Conservation (phyloP, 495 filamentous ascomycete genomes). For the Coniosporium apollinis region DNA sequence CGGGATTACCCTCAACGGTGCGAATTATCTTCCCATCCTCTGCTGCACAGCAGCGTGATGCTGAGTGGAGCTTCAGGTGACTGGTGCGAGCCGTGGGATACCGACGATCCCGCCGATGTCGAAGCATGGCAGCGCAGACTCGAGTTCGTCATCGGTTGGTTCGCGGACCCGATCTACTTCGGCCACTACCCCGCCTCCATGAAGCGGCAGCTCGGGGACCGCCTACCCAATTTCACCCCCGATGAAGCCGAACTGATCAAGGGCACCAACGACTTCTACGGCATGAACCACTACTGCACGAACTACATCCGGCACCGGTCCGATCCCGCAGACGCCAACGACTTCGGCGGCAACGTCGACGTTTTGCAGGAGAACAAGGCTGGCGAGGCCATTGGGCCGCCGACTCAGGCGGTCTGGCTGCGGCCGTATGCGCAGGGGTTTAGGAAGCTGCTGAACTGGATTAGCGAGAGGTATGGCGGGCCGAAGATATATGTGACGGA, state of each 20-base stretch:
- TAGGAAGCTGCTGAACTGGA: constrained; percentile 60
- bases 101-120: constrained; percentile 35
- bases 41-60: constrained; percentile 3
- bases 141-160: constrained; percentile 31
- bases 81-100: constrained; percentile 39
- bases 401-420: constrained; percentile 63
- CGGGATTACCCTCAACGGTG: constrained; percentile 44
- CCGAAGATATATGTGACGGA: constrained; percentile 71
- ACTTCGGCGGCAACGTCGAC: constrained; percentile 56
- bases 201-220: constrained; percentile 52
- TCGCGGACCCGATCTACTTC: constrained; percentile 5
- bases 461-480: constrained; percentile 55
- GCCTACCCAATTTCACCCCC: constrained; percentile 45
- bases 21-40: constrained; percentile 6
- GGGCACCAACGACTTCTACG: constrained; percentile 68
- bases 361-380: constrained; percentile 45
- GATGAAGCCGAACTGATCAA: constrained; percentile 52
- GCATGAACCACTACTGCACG: constrained; percentile 75
- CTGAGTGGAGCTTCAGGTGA: constrained; percentile 25
- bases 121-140: constrained; percentile 47
- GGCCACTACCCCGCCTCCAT: too few relatives aligned
- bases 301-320: constrained; percentile 64
- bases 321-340: constrained; percentile 37
- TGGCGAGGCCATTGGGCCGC: constrained; percentile 52
- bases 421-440: constrained; percentile 60